A percentile compares a stretch with the other conserved stretches of the same genome.
Evolutionary conservation across 352 stramenopile genomes (phyloP).

Genomic region (Pythium guiyangense): DNA sequence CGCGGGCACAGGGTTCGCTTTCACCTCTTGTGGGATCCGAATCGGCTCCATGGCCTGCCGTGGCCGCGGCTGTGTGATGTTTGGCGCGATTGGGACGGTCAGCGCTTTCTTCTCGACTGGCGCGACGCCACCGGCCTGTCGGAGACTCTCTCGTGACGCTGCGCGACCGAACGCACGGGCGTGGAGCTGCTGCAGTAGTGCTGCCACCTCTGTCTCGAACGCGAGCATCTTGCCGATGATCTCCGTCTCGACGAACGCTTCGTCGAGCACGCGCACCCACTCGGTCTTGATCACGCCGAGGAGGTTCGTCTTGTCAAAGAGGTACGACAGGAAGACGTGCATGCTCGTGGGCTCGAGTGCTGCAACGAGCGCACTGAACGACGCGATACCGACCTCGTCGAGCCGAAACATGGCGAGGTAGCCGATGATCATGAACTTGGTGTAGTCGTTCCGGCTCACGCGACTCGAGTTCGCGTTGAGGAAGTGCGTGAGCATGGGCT

Average conservation of each 20-base stretch:
- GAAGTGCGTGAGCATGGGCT: conserved; percentile 75
- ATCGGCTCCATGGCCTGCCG: conserved; percentile 64
- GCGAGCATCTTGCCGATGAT: conserved; percentile 62
- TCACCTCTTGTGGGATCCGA: conserved; percentile 73
- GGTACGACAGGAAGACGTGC: conserved; percentile 80
- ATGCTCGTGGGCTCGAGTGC: conserved; percentile 83
- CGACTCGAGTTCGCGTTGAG: conserved; percentile 73
- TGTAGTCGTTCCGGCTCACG: conserved; percentile 85
- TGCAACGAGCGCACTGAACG: conserved; percentile 59
- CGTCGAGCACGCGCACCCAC: conserved; percentile 82
- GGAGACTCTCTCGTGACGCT: conserved; percentile 34
- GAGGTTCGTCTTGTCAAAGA: conserved; percentile 71
- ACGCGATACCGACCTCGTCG: conserved; percentile 69
- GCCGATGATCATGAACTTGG: conserved; percentile 87
- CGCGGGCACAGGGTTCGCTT: conserved; percentile 58
- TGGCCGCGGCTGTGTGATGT: conserved; percentile 83
- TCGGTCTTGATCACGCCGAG: conserved; percentile 64
- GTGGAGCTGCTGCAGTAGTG: conserved; percentile 50
- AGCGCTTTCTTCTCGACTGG: conserved; percentile 38
- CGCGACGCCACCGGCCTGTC: conserved; percentile 29
- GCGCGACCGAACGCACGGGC: conserved; percentile 61
- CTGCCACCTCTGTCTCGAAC: conserved; percentile 28
- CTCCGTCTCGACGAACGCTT: conserved; percentile 77
- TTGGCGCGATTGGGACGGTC: conserved; percentile 75
- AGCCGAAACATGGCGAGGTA: conserved; percentile 90